Percentiles rank a stretch among this genome's conserved stretches.
Evolutionary conservation across 257 asterid species (phyloP).

Genomic region (Ligustrum vulgare): DNA sequence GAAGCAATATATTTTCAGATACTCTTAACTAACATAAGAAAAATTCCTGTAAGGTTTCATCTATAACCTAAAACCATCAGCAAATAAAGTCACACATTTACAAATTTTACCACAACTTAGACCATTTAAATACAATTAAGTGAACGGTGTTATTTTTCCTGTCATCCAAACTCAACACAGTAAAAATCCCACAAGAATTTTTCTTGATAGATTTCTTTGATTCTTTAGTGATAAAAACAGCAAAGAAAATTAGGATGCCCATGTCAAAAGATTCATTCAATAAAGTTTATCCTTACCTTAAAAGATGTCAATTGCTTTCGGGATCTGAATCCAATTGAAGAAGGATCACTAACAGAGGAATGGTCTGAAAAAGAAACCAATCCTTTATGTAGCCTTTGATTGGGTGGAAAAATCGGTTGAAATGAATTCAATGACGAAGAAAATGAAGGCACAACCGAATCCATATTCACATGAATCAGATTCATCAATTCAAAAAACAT

Average conservation of each 20-base stretch:
- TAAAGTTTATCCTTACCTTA: constrained; percentile 51
- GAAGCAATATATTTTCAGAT: neutral
- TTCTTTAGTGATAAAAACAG: constrained; percentile 2
- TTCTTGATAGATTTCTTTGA: neutral
- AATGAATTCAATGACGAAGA: constrained; percentile 49
- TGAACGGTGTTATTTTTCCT: neutral
- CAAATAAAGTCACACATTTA: neutral
- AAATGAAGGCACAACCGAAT: constrained; percentile 47
- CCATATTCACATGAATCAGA: too few relatives aligned
- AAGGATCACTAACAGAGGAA: constrained; percentile 39
- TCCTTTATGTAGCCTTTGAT: constrained; percentile 40
- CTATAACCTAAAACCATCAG: neutral
- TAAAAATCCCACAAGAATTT: neutral
- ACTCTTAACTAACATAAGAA: neutral
- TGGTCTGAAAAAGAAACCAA: constrained; percentile 41
- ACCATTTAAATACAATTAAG: neutral
- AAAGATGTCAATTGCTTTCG: constrained; percentile 46
- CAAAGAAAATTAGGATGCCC: neutral
- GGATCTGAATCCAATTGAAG: constrained; percentile 40
- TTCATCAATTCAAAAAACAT: too few relatives aligned
- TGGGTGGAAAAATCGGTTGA: constrained; percentile 37
- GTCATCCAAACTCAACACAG: constrained; percentile 5
- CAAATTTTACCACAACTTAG: neutral
- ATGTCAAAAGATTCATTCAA: neutral
- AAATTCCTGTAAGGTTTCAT: neutral